Conservation (phyloP, 2,329 filamentous ascomycete species). For the Hypoxylon sp. region DNA sequence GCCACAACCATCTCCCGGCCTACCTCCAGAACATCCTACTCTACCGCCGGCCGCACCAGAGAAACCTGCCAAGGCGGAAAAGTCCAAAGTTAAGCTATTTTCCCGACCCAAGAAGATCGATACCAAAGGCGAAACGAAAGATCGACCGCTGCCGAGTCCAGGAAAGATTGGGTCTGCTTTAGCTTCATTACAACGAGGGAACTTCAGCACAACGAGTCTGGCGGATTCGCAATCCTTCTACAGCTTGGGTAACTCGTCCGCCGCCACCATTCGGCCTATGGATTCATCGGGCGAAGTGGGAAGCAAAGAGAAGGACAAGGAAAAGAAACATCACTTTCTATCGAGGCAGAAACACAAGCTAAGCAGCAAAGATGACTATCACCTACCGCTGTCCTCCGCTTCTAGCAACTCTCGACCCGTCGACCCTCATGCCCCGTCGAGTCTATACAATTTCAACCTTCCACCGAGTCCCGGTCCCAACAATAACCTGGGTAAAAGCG, state of each 20-base stretch:
- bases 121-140: constrained; percentile 74
- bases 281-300: constrained; percentile 63
- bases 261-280: constrained; percentile 77
- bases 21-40: constrained; percentile 52
- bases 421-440: constrained; percentile 79
- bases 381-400: constrained; percentile 78
- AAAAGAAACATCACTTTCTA: constrained; percentile 83
- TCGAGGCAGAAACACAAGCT: constrained; percentile 84
- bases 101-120: constrained; percentile 81
- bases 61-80: constrained; percentile 72
- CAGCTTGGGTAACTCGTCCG: constrained; percentile 79
- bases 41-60: constrained; percentile 59
- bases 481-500: constrained; percentile 80
- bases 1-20: constrained; percentile 63
- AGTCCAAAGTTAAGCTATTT: constrained; percentile 85
- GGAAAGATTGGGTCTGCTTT: constrained; percentile 76
- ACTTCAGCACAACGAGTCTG: constrained; percentile 79
- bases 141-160: constrained; percentile 77
- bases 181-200: constrained; percentile 72
- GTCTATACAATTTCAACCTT: constrained; percentile 81
- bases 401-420: constrained; percentile 81
- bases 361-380: constrained; percentile 77
- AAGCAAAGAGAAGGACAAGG: constrained; percentile 73
- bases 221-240: constrained; percentile 77
- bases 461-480: constrained; percentile 77